Base-by-base conservation (phyloP, 768 basidiomycete species). In the Auricularia cornea region DNA sequence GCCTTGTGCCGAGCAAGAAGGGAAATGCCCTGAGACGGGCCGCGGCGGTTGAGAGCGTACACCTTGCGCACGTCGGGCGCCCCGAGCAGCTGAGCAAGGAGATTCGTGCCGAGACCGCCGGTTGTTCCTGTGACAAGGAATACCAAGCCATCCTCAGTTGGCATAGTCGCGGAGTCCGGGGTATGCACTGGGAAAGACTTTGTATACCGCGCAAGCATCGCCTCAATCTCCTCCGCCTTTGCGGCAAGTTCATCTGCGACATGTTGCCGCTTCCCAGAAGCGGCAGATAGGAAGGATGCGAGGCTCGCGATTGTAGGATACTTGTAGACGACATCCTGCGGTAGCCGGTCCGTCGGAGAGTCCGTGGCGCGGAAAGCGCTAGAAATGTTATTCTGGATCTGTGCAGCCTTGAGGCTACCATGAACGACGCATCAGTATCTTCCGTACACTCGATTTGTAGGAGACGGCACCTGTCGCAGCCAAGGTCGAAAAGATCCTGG, bases 181-280 rank as follows among this genome's bases (percentile, higher is more conserved):
- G 14, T 66, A 63, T 23, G 65, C 51, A 14, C 62, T 59, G 32
- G 66, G 33, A 60, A 74, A 57, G 62, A 66, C 62, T 3, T 56
- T 67, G 28, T 73, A 65, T 83, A 79, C 67, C 78, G 79, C 12
- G 72, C 73, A 38, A 81, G 75, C 71, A 82, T 75, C 0, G 66
- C 72, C 35, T 74, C 70, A 65, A 80, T 79, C 3, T 62, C 66
- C 23, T 51, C 52, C 23, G 66, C 62, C 57, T 26, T 60, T 26
- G 30, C 56, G 35, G 60, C 33, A 65, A 33, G 4, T 67, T 63
- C 33, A 40, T 63, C 5, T 61, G 40, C 18, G 31, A 14, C 14
- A 32, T 57, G 33, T 2, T 3, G 63, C 60, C 30, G 18, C 40
- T 56, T 67, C n/a, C 67, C 61, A n/a, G n/a, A n/a, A n/a, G 26